These are phyloP conservation scores for Teratosphaeria viscida DNA, from an alignment of 2,329 filamentous ascomycete species.

Conservation along the genomic window DNA sequence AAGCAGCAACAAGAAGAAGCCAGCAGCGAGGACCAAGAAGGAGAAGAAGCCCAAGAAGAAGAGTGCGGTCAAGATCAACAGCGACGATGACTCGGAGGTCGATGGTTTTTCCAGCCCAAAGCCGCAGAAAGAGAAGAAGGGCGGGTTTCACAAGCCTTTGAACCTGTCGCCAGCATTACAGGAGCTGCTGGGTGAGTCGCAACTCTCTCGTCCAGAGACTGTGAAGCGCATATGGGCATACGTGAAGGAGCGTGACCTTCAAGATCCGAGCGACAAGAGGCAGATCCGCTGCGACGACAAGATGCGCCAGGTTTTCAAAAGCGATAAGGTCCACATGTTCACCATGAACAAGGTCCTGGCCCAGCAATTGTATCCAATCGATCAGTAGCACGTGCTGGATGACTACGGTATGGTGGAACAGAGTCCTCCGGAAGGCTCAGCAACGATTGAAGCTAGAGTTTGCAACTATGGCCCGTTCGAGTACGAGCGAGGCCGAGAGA, in stretches of 20 bases:
- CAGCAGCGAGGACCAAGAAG: conserved; percentile 47
- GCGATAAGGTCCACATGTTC: conserved; percentile 92
- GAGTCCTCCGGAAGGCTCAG: neutral
- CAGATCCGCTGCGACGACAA: conserved; percentile 88
- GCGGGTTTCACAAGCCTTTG: conserved; percentile 85
- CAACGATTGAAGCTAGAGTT: neutral
- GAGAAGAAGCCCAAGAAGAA: conserved; percentile 63
- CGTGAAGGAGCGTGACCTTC: conserved; percentile 77
- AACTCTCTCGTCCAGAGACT: conserved; percentile 88
- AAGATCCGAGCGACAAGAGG: conserved; percentile 83
- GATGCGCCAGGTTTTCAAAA: conserved; percentile 86
- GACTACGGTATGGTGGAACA: neutral
- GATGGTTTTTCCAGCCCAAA: conserved; percentile 35
- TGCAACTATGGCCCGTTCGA: neutral
- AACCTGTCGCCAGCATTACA: conserved; percentile 60
- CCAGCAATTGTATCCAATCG: conserved; percentile 76
- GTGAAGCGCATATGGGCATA: conserved; percentile 96
- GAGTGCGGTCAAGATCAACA: conserved; percentile 59
- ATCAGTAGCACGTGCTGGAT: conserved; percentile 25
- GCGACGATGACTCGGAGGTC: conserved; percentile 70
- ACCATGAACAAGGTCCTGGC: conserved; percentile 97
- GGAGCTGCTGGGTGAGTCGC: conserved; percentile 57
- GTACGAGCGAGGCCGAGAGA: neutral
- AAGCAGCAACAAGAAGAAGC: conserved; percentile 43
- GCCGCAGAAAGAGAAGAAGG: conserved; percentile 57